Conservation (phyloP, 1,284 basidiomycete genomes). For the Heterobasidion annosum region DNA sequence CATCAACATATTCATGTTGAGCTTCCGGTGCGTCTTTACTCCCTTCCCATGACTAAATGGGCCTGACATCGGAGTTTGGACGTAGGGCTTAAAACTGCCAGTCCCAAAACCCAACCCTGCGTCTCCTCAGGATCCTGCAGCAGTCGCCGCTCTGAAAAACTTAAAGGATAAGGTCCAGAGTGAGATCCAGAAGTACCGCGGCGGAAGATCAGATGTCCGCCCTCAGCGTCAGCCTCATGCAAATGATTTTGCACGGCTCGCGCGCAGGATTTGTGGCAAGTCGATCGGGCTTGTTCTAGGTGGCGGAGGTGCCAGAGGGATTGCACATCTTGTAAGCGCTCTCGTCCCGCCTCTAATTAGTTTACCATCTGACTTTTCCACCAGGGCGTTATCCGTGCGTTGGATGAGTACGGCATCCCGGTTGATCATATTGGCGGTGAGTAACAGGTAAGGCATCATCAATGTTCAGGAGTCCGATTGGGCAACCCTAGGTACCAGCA, state of each 20-base stretch:
- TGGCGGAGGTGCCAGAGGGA: slow-evolving; percentile 92
- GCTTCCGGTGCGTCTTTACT: slow-evolving; percentile 48
- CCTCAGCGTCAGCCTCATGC: slow-evolving; percentile 74
- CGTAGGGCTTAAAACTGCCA: slow-evolving; percentile 55
- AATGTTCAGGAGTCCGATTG: not conserved
- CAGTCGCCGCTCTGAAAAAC: slow-evolving; percentile 83
- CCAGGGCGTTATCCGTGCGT: slow-evolving; percentile 81
- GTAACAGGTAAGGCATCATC: slow-evolving; percentile 10
- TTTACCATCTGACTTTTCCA: not conserved
- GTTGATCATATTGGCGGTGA: slow-evolving; percentile 84
- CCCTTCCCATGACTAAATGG: not conserved
- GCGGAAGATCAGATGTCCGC: slow-evolving; percentile 54
- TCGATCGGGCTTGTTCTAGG: slow-evolving; percentile 93
- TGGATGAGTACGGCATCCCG: slow-evolving; percentile 89
- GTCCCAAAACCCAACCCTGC: slow-evolving; percentile 44
- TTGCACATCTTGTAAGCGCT: slow-evolving; percentile 77
- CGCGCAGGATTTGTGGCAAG: slow-evolving; percentile 85
- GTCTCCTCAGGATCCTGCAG: slow-evolving; percentile 74
- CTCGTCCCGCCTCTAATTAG: slow-evolving; percentile 2
- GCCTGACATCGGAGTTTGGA: not conserved
- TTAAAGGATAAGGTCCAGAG: slow-evolving; percentile 88
- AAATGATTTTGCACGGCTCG: slow-evolving; percentile 91
- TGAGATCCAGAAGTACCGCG: slow-evolving; percentile 81
- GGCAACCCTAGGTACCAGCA: slow-evolving; percentile 60
- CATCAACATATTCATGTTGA: slow-evolving; percentile 91